Conservation (phyloP, 2,329 filamentous ascomycete species). For the Aspergillus fructus region DNA sequence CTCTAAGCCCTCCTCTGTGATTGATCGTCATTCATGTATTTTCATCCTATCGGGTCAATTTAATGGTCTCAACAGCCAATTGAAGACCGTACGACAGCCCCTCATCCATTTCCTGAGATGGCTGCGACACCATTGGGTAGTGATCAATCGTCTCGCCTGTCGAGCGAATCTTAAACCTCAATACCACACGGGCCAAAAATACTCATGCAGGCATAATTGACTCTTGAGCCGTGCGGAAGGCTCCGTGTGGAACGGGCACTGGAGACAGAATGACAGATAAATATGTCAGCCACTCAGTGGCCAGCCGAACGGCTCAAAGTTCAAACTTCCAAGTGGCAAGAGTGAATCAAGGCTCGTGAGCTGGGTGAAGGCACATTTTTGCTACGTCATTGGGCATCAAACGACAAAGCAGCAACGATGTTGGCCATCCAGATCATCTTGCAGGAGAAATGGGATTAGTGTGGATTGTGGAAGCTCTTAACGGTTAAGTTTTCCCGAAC, state of each 20-base stretch:
- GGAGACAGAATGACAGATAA: not conserved
- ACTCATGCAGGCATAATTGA: not conserved
- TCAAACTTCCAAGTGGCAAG: conserved; percentile 1
- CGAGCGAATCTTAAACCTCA: conserved; percentile 5
- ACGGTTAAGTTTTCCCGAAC: not conserved
- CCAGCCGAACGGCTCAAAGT: conserved; percentile 4
- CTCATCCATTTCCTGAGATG: not conserved
- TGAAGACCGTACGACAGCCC: not conserved
- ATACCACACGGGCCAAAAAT: not conserved
- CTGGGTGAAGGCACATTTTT: conserved; percentile 2
- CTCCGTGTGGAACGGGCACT: conserved; percentile 7
- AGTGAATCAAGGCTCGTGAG: not conserved
- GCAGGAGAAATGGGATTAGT: not conserved
- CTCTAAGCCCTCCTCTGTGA: not conserved
- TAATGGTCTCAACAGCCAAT: not conserved
- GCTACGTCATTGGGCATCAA: conserved; percentile 27
- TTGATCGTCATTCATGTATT: not conserved
- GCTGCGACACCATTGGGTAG: conserved; percentile 2
- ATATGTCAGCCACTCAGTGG: not conserved
- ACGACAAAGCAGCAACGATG: conserved; percentile 6
- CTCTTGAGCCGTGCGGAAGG: conserved; percentile 6
- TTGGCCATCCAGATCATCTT: conserved; percentile 5
- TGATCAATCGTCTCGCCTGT: not conserved
- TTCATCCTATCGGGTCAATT: conserved; percentile 2
- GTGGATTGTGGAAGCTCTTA: not conserved